These are phyloP conservation scores for Aspergillus leporis DNA, from an alignment of 495 filamentous ascomycete species.

Conservation along the genomic window DNA sequence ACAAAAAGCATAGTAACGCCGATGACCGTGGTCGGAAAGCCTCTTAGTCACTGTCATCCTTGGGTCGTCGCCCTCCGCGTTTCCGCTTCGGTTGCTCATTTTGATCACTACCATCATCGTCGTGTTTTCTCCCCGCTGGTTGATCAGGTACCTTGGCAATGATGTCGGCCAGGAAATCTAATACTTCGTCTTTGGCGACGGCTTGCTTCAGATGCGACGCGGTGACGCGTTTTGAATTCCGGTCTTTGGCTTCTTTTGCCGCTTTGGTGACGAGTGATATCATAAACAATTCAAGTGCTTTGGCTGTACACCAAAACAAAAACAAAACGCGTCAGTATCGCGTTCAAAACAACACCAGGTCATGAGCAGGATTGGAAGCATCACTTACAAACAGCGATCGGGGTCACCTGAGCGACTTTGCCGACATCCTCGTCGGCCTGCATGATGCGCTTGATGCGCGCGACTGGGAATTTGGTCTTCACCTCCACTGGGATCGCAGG, in stretches of 20 bases:
- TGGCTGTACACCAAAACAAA: constrained; percentile 51
- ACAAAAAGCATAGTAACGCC: neutral
- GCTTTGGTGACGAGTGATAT: constrained; percentile 86
- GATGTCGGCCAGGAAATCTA: constrained; percentile 92
- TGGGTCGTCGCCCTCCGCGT: constrained; percentile 45
- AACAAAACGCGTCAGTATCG: constrained; percentile 21
- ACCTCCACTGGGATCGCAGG: constrained; percentile 62
- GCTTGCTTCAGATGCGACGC: constrained; percentile 89
- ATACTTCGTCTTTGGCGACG: constrained; percentile 78
- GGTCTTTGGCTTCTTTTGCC: constrained; percentile 76
- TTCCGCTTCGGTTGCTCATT: constrained; percentile 54
- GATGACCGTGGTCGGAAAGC: neutral
- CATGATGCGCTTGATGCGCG: constrained; percentile 99
- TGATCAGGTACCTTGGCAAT: constrained; percentile 82
- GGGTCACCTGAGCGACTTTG: constrained; percentile 96
- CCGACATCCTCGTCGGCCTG: constrained; percentile 99
- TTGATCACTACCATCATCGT: constrained; percentile 51
- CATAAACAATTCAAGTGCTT: constrained; percentile 97
- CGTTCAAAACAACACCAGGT: neutral
- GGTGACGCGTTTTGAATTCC: constrained; percentile 84
- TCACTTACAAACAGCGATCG: constrained; percentile 81
- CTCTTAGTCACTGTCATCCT: constrained; percentile 47
- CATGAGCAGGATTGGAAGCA: neutral
- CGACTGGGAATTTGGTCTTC: constrained; percentile 95
- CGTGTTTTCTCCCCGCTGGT: constrained; percentile 54